A percentile compares a stretch with the other conserved stretches of the same genome.
Conservation (phyloP, 495 filamentous ascomycete genomes). For the Penicillium atrosanguineum region DNA sequence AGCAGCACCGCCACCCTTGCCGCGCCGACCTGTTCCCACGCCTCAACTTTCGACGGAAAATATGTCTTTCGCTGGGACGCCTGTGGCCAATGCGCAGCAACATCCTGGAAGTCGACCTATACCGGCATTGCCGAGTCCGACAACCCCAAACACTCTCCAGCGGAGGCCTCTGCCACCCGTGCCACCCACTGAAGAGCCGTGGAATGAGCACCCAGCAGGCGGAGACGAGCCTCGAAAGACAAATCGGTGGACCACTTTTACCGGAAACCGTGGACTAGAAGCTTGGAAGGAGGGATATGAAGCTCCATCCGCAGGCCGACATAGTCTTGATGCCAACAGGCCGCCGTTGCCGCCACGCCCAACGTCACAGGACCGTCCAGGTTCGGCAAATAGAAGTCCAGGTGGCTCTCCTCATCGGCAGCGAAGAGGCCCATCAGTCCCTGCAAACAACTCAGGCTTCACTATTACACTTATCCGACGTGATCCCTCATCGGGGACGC, state of each 20-base stretch:
- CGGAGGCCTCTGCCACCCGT: constrained; percentile 32
- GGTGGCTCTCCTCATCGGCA: constrained; percentile 28
- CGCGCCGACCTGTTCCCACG: constrained; percentile 18
- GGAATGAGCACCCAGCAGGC: constrained; percentile 1
- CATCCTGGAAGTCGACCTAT: not conserved
- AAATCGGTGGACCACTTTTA: constrained; percentile 36
- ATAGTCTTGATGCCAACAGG: constrained; percentile 36
- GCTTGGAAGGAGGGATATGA: constrained; percentile 27
- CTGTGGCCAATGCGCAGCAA: constrained; percentile 11
- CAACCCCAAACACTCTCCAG: constrained; percentile 4
- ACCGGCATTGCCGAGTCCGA: not conserved
- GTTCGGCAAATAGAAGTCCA: constrained; percentile 26
- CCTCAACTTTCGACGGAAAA: constrained; percentile 23
- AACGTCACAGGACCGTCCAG: constrained; percentile 24
- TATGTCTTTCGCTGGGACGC: constrained; percentile 19
- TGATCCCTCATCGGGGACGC: constrained; percentile 71
- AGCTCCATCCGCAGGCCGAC: constrained; percentile 20
- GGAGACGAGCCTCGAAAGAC: constrained; percentile 15
- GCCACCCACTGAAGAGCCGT: constrained; percentile 26
- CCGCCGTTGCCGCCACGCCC: constrained; percentile 31
- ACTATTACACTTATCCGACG: constrained; percentile 87
- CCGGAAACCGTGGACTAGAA: constrained; percentile 24
- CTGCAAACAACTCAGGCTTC: constrained; percentile 33
- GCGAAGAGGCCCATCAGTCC: not conserved
- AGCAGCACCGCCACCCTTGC: constrained; percentile 5